Evolutionary conservation across 2,329 filamentous ascomycete species (phyloP).

Genomic region (Triangularia setosa): DNA sequence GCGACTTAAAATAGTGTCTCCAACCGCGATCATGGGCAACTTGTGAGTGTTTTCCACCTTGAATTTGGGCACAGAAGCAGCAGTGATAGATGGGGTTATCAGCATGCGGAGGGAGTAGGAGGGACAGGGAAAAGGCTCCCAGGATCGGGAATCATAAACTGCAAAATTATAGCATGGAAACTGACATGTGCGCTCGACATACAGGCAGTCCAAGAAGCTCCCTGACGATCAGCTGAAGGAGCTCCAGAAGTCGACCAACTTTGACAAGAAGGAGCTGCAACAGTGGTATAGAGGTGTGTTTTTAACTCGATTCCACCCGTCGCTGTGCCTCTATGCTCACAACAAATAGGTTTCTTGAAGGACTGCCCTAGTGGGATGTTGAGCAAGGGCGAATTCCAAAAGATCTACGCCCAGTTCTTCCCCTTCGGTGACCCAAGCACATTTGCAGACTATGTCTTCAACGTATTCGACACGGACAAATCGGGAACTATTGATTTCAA

Average conservation of each 20-base stretch:
- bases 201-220: slow-evolving; percentile 93
- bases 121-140: not conserved
- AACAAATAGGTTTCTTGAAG: slow-evolving; percentile 78
- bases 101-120: not conserved
- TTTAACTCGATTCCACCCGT: slow-evolving; percentile 2
- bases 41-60: slow-evolving; percentile 41
- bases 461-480: slow-evolving; percentile 97
- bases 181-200: slow-evolving; percentile 17
- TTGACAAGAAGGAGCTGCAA: slow-evolving; percentile 99
- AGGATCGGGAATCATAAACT: not conserved
- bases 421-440: slow-evolving; percentile 96
- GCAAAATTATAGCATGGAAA: not conserved
- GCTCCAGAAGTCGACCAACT: slow-evolving; percentile 94
- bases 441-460: slow-evolving; percentile 98
- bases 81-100: not conserved
- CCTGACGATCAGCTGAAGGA: slow-evolving; percentile 93
- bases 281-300: slow-evolving; percentile 97
- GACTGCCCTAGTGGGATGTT: slow-evolving; percentile 96
- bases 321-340: not conserved
- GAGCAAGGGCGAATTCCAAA: slow-evolving; percentile 98
- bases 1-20: not conserved
- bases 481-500: slow-evolving; percentile 99
- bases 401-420: slow-evolving; percentile 99
- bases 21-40: slow-evolving; percentile 44
- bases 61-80: not conserved